A percentile compares a stretch with the other conserved stretches of the same genome.
Evolutionary conservation across 306 rosid species (phyloP).

Genomic region (Prunus padus): DNA sequence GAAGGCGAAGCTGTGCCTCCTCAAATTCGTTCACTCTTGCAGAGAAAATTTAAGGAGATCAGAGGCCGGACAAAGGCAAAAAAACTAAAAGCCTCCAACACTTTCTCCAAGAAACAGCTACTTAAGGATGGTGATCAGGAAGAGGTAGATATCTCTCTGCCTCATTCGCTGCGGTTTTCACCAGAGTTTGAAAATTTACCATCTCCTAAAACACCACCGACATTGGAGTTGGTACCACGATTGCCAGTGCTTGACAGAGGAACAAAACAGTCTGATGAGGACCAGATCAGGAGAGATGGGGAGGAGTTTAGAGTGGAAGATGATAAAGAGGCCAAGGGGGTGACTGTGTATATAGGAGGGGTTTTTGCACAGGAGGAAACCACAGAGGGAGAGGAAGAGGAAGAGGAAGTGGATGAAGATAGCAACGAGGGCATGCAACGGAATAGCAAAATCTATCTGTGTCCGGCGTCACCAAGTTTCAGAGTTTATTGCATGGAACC

Average conservation of each 20-base stretch:
- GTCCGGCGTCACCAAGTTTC: slow-evolving; percentile 80
- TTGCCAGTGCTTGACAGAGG: not conserved
- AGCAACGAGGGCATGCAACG: slow-evolving; percentile 15
- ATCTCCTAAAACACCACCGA: slow-evolving; percentile 12
- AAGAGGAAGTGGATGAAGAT: slow-evolving; percentile 18
- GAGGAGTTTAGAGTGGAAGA: not conserved
- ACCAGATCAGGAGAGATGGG: not conserved
- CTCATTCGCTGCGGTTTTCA: slow-evolving; percentile 3
- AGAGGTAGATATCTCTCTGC: slow-evolving; percentile 20
- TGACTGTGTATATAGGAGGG: slow-evolving; percentile 16
- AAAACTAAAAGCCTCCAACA: not conserved
- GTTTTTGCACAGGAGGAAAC: slow-evolving; percentile 22
- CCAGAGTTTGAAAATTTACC: slow-evolving; percentile 6
- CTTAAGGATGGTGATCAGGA: slow-evolving; percentile 27
- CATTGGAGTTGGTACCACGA: not conserved
- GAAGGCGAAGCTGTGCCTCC: slow-evolving; percentile 33
- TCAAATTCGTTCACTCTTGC: slow-evolving; percentile 33
- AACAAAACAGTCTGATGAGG: not conserved
- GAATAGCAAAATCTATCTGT: not conserved
- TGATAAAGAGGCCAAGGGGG: not conserved
- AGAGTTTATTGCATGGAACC: slow-evolving; percentile 58
- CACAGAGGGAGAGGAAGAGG: slow-evolving; percentile 6
- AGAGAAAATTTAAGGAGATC: slow-evolving; percentile 31
- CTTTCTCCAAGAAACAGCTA: slow-evolving; percentile 47
- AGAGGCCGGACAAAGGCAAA: slow-evolving; percentile 18